Evolutionary conservation across 129 eudicot species (phyloP), one percentile per base, ranked within the genome.

Genomic region (Centrapalus pauciflorus): DNA sequence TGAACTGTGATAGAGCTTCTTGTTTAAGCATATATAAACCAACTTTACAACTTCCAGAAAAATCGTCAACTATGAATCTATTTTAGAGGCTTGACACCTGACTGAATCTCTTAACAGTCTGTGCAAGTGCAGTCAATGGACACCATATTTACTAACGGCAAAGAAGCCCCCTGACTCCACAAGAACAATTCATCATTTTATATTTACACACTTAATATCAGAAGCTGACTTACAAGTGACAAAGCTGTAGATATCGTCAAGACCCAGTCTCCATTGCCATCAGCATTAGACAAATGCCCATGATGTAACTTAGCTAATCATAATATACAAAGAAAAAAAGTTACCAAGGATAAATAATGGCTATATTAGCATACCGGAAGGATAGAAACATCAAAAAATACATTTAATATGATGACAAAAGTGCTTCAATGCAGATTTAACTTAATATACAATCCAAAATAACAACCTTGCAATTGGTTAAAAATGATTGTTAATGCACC

Each of bases 201-300:
- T 67, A 67, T 25, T 12, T 59, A n/a, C 24, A 48, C 0, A 24
- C 16, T 26, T 57, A 38, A 51, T 61, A 62, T 26, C 19, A 62
- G 66, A 43, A 63, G 62, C 25, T 25, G 35, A 78, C 96, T 86
- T 71, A 93, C 99, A 51, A 89, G 90, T 34, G 95, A 86, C 69
- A 93, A 69, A 29, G 99, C 99, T 28, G 95, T 66, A 55, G 83
- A 89, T 80, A 93, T 93, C 30, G 99, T 93, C 80, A 93, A 66
- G 51, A 93, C 99, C 99, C 99, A 93, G 58, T 93, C 99, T 80
- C 95, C 99, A 69, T 93, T 93, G 58, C 96, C 96, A 76, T 93
- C 99, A 59, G 95, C 99, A 79, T 89, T 80, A 7, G 95, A 26
- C 28, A 93, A 82, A 75, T 86, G 90, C 61, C 99, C 99, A 64